Base-by-base conservation (phyloP, 1,284 basidiomycete genomes). In the Rhodotorula mucilaginosa region DNA sequence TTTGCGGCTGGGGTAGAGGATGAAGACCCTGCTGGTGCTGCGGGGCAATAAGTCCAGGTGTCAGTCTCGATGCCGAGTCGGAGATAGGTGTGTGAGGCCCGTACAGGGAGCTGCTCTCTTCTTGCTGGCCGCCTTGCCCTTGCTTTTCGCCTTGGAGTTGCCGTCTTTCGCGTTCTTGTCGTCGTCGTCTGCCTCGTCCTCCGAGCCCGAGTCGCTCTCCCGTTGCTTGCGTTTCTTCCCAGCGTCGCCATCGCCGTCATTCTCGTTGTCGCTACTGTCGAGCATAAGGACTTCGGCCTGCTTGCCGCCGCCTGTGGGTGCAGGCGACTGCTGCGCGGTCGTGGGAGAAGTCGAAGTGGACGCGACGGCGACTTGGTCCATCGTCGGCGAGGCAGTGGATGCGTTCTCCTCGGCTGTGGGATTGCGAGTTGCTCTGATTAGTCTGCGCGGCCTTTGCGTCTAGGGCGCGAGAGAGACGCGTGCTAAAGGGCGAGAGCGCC, bases 1-100 rank as follows among this genome's bases (percentile, higher is more conserved):
- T 62, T 62, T 5, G 49, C 31, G 23, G 61, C 61, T 21, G 61
- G 61, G 44, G 62, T 26, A 5, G 61, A 54, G 19, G 61, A 54
- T 18, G 61, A 16, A 10, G 62, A 52, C 8, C 21, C 61, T 63
- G 52, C 26, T 18, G 31, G n/a, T n/a, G 54, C 16, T 29, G 7
- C n/a, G n/a, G 26, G n/a, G 26, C 34, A 34, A 8, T 34, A 34
- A 34, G 34, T 34, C 1, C 34, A 7, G 34, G 34, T 5, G 34
- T 34, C 34, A 34, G 23, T 18, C 49, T 51, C 49, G 23, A 21
- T 23, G 19, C 39, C 39, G 39, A 13, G 10, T 44, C 39, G 39
- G 39, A 39, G 39, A 39, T 7, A 8, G 39, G 12, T 39, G 1
- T 1, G 39, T 5, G 39, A 7, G 6, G 39, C 39, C 2, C 54